phyloP scores from a whole-genome alignment of 257 asterid genomes.

The Ophiorrhiza pumila region DNA sequence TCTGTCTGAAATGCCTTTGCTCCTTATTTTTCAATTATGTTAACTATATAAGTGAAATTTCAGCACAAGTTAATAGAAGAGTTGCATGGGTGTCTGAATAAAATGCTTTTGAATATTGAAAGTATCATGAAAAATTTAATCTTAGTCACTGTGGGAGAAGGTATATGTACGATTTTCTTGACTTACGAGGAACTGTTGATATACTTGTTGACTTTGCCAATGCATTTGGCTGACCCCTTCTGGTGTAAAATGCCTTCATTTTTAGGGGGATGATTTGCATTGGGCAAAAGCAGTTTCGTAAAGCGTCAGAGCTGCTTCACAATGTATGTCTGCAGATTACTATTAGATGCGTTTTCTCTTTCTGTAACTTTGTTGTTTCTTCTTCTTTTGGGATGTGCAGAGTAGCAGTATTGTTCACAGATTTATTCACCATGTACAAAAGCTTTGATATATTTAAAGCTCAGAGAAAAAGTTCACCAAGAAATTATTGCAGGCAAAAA shows the following conservation, averaged over 20 bases:
- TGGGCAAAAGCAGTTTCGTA: slow-evolving; percentile 77
- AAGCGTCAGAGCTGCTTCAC: slow-evolving; percentile 86
- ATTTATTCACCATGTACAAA: too few species aligned
- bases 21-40: neutral
- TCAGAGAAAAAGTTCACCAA: neutral
- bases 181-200: neutral
- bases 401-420: neutral
- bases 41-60: neutral
- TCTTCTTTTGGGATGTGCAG: neutral
- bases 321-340: slow-evolving; percentile 47
- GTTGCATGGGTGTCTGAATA: neutral
- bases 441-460: neutral
- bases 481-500: neutral
- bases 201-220: neutral
- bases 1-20: neutral
- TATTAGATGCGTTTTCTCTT: neutral
- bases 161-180: neutral
- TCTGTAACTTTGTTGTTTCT: neutral
- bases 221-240: neutral
- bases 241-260: slow-evolving; percentile 17
- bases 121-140: neutral
- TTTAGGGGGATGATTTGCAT: slow-evolving; percentile 91
- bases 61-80: too few species aligned
- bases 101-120: neutral
- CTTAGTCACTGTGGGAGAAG: neutral